phyloP scores from a whole-genome alignment of 192 early-diverging fungal genomes.

The Coemansia sp. region DNA sequence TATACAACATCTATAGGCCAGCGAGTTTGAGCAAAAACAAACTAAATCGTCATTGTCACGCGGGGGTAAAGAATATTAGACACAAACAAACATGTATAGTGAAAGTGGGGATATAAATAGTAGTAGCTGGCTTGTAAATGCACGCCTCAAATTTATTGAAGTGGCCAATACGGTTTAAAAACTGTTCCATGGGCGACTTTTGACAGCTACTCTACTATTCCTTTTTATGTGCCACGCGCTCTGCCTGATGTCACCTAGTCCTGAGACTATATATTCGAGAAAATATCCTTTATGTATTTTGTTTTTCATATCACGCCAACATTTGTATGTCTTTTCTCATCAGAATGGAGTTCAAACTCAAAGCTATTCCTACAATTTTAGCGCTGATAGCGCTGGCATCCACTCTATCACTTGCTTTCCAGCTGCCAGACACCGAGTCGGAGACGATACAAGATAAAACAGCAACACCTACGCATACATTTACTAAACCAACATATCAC shows the following conservation, averaged over 20 bases:
- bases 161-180: not conserved
- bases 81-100: not conserved
- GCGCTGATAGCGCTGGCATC: not conserved
- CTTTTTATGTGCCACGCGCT: not conserved
- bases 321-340: not conserved
- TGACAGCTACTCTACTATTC: not conserved
- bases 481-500: not conserved
- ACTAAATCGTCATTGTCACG: not conserved
- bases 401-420: not conserved
- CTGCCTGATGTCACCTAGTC: not conserved
- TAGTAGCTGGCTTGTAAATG: not conserved
- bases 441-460: not conserved
- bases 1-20: not conserved
- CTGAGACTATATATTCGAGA: not conserved
- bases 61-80: not conserved
- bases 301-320: not conserved
- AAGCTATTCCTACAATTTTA: not conserved
- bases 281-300: not conserved
- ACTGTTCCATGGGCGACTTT: not conserved
- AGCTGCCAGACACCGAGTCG: not conserved
- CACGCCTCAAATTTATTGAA: slow-evolving; percentile 3
- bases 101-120: not conserved
- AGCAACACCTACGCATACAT: not conserved
- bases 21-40: not conserved
- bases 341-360: not conserved